These are phyloP conservation scores for Fusarium papillatum DNA, from an alignment of 2,329 filamentous ascomycete species.

Conservation along the genomic window DNA sequence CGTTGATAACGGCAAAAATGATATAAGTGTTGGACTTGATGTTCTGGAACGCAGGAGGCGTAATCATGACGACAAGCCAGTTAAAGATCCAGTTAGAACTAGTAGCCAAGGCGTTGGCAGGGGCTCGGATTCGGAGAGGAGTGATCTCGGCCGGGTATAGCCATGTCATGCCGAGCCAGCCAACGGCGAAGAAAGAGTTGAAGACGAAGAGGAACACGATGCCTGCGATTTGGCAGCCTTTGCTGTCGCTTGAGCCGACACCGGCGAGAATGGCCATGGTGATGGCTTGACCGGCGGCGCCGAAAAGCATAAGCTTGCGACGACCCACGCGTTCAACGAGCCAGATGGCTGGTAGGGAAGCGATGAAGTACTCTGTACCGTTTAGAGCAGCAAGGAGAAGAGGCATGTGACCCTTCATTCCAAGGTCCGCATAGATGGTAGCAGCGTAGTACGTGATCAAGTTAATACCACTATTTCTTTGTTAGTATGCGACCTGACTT, in stretches of 20 bases:
- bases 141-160: conserved; percentile 77
- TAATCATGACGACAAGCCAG: conserved; percentile 74
- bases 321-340: conserved; percentile 77
- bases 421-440: conserved; percentile 69
- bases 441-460: conserved; percentile 75
- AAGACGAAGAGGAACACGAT: conserved; percentile 77
- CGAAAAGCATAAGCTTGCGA: conserved; percentile 79
- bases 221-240: conserved; percentile 68
- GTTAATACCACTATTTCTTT: conserved; percentile 62
- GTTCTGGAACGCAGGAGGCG: conserved; percentile 68
- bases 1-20: conserved; percentile 77
- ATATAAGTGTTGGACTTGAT: conserved; percentile 74
- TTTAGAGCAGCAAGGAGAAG: conserved; percentile 65
- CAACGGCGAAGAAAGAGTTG: conserved; percentile 70
- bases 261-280: conserved; percentile 75
- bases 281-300: conserved; percentile 71
- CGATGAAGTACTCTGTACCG: conserved; percentile 69
- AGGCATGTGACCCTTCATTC: conserved; percentile 66
- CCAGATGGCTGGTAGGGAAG: conserved; percentile 72
- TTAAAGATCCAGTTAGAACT: conserved; percentile 73
- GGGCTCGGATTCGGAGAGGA: conserved; percentile 75
- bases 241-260: conserved; percentile 64
- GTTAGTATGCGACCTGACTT: conserved; percentile 1
- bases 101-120: conserved; percentile 69
- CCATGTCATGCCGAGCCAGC: conserved; percentile 72